These are phyloP conservation scores for Ophiostoma piceae DNA, from an alignment of 2,329 filamentous ascomycete genomes.

Conservation along the genomic window DNA sequence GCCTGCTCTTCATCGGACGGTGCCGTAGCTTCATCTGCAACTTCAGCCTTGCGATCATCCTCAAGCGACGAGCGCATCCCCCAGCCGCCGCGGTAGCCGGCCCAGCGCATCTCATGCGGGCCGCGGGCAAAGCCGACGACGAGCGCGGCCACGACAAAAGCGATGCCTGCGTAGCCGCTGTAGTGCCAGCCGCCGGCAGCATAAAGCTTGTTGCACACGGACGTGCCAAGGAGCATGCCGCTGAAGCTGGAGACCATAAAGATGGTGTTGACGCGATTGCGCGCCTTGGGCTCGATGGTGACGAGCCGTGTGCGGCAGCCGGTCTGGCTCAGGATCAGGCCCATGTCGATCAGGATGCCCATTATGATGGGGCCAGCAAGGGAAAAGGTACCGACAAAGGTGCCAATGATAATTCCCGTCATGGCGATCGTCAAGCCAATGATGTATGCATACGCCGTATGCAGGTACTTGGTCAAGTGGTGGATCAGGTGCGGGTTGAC, in stretches of 20 bases:
- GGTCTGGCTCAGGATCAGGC: slow-evolving; percentile 21
- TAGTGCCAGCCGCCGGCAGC: slow-evolving; percentile 24
- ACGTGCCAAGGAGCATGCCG: slow-evolving; percentile 27
- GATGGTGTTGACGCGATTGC: slow-evolving; percentile 27
- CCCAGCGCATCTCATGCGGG: slow-evolving; percentile 38
- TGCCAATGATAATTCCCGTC: slow-evolving; percentile 24
- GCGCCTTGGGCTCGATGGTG: slow-evolving; percentile 24
- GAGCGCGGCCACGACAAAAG: slow-evolving; percentile 22
- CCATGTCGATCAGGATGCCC: slow-evolving; percentile 25
- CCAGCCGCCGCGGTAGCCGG: slow-evolving; percentile 42
- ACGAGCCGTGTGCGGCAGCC: slow-evolving; percentile 24
- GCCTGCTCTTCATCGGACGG: neutral
- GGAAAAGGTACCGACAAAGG: slow-evolving; percentile 24
- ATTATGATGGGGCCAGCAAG: slow-evolving; percentile 26
- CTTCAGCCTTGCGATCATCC: neutral
- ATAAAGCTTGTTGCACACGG: slow-evolving; percentile 28
- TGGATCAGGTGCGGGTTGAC: slow-evolving; percentile 24
- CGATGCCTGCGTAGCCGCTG: slow-evolving; percentile 23
- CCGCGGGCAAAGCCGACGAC: slow-evolving; percentile 32
- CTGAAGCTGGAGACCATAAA: slow-evolving; percentile 25
- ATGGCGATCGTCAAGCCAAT: slow-evolving; percentile 22
- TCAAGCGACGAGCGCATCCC: slow-evolving; percentile 21
- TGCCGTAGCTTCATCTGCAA: neutral
- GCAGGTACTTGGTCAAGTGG: slow-evolving; percentile 22
- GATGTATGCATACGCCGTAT: slow-evolving; percentile 19